Percentiles rank a stretch among this genome's conserved stretches.
phyloP scores from a whole-genome alignment of 768 basidiomycete species.

The Tylopilus felleus region DNA sequence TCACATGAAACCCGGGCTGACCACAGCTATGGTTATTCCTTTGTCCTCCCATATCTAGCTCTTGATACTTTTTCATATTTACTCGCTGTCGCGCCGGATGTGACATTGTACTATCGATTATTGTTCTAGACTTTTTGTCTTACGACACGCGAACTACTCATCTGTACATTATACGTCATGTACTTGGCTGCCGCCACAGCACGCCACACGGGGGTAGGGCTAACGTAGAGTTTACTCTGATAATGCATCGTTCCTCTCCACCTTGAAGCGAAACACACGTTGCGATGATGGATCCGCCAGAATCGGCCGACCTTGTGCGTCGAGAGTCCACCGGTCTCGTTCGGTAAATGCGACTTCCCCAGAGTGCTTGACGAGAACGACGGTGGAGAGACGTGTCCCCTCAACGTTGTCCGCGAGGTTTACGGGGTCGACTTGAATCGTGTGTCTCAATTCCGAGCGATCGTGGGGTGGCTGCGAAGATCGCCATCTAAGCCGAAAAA shows the following conservation, averaged over 20 bases:
- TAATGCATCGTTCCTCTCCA: slow-evolving; percentile 19
- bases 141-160: slow-evolving; percentile 16
- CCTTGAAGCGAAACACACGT: slow-evolving; percentile 50
- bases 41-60: slow-evolving; percentile 7
- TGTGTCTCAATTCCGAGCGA: slow-evolving; percentile 55
- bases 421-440: slow-evolving; percentile 62
- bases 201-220: slow-evolving; percentile 5
- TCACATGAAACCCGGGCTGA: slow-evolving; percentile 38
- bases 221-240: slow-evolving; percentile 17
- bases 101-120: slow-evolving; percentile 28
- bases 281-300: slow-evolving; percentile 41
- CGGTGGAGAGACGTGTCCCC: slow-evolving; percentile 72
- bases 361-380: slow-evolving; percentile 59
- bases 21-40: not conserved
- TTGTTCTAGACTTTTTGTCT: slow-evolving; percentile 27
- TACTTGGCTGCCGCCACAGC: slow-evolving; percentile 23
- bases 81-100: slow-evolving; percentile 29
- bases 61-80: slow-evolving; percentile 22
- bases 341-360: slow-evolving; percentile 68
- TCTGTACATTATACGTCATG: slow-evolving; percentile 34
- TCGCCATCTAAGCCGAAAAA: slow-evolving; percentile 21
- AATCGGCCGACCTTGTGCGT: slow-evolving; percentile 36
- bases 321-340: slow-evolving; percentile 61
- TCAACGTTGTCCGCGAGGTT: slow-evolving; percentile 35
- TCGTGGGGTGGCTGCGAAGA: slow-evolving; percentile 40